Percentiles rank a stretch among this genome's conserved stretches.
Evolutionary conservation across 306 rosid genomes (phyloP).

Genomic region (Quercus glauca): DNA sequence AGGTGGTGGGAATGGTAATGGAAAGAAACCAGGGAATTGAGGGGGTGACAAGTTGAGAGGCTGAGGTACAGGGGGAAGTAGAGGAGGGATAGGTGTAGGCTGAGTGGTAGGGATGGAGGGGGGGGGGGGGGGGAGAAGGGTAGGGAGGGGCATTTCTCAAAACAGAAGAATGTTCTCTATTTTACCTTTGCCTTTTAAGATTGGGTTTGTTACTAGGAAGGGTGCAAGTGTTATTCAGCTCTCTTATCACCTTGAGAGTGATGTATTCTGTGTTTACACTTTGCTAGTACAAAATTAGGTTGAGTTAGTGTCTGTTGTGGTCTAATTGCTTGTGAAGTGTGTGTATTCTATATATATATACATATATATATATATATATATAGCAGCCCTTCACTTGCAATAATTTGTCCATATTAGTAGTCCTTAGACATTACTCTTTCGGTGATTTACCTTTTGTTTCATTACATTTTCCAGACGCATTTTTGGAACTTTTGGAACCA

Average conservation of each 20-base stretch:
- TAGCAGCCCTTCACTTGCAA: neutral
- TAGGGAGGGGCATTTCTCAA: no score
- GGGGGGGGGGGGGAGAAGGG: no score
- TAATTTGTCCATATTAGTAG: neutral
- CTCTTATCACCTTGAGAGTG: conserved; percentile 1
- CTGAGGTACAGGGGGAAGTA: no score
- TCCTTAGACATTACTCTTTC: neutral
- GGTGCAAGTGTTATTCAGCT: neutral
- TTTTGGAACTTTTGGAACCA: conserved; percentile 98
- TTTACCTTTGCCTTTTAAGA: neutral
- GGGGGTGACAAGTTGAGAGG: no score
- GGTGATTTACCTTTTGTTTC: conserved; percentile 3
- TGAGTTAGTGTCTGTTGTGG: conserved; percentile 6
- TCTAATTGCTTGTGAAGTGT: neutral
- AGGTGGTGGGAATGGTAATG: no score
- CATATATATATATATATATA: no score
- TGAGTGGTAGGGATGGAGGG: no score
- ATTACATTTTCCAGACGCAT: conserved; percentile 55
- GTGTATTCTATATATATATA: neutral
- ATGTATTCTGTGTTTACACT: conserved; percentile 1
- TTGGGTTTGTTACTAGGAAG: neutral
- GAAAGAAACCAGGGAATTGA: no score
- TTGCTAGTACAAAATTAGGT: conserved; percentile 16
- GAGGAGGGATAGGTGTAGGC: no score
- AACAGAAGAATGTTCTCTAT: no score